A percentile compares a stretch with the other conserved stretches of the same genome.
Evolutionary conservation across 805 yeast species (phyloP).

Genomic region (Candida xiaguanensis): DNA sequence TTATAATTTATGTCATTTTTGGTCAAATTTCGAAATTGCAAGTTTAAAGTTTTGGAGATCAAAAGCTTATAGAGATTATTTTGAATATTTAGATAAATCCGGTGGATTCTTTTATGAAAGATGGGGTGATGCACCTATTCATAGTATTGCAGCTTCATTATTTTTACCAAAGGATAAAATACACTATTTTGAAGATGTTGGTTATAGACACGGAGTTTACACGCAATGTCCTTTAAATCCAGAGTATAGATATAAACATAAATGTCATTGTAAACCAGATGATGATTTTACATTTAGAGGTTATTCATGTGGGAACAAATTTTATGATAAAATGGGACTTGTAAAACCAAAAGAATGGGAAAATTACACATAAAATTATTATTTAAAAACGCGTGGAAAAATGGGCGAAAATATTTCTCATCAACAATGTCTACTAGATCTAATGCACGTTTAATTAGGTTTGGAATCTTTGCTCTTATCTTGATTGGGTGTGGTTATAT

Average conservation of each 20-base stretch:
- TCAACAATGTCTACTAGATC: slow-evolving; percentile 20
- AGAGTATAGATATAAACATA: slow-evolving; percentile 48
- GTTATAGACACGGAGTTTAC: slow-evolving; percentile 81
- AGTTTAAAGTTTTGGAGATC: slow-evolving; percentile 67
- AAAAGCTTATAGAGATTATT: slow-evolving; percentile 66
- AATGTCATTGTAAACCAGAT: slow-evolving; percentile 71
- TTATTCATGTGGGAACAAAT: slow-evolving; percentile 29
- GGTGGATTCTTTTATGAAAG: slow-evolving; percentile 94
- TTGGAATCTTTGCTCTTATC: slow-evolving; percentile 34
- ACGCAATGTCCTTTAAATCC: slow-evolving; percentile 74
- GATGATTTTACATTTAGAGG: slow-evolving; percentile 65
- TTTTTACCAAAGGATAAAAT: slow-evolving; percentile 67
- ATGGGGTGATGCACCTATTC: slow-evolving; percentile 96
- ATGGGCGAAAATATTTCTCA: background rate
- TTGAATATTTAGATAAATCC: slow-evolving; percentile 67
- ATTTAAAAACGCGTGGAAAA: background rate
- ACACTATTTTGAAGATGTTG: slow-evolving; percentile 79
- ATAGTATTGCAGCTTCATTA: slow-evolving; percentile 80
- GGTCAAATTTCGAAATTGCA: slow-evolving; percentile 89
- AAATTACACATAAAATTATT: slow-evolving; percentile 12
- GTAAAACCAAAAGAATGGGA: slow-evolving; percentile 31
- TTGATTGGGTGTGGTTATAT: slow-evolving; percentile 35
- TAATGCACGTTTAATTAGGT: slow-evolving; percentile 36
- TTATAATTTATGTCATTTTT: slow-evolving; percentile 82
- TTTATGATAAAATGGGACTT: slow-evolving; percentile 27